These are phyloP conservation scores for Singerocomus rubriflavus DNA, from an alignment of 1,284 basidiomycete genomes.

Conservation along the genomic window DNA sequence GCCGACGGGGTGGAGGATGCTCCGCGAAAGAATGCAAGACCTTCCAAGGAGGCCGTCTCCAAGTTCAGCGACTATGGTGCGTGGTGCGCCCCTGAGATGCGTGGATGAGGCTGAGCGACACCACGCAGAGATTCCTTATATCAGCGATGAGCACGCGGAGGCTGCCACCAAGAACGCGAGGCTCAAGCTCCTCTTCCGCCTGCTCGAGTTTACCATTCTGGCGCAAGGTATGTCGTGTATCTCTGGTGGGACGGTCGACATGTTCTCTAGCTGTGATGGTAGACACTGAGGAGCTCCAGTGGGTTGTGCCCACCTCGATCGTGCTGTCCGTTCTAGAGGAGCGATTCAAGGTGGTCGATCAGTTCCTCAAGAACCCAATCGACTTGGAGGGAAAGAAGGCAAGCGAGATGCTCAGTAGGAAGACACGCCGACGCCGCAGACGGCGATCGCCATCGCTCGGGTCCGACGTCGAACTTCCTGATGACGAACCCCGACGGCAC, in stretches of 20 bases:
- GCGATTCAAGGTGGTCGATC: constrained; percentile 67
- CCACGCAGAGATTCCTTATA: constrained; percentile 66
- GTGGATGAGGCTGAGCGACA: constrained; percentile 1
- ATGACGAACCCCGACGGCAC: constrained; percentile 44
- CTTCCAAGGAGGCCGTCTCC: constrained; percentile 66
- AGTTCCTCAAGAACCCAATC: constrained; percentile 72
- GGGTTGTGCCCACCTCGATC: constrained; percentile 74
- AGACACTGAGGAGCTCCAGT: constrained; percentile 73
- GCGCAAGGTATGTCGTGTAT: constrained; percentile 51
- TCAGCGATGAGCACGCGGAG: constrained; percentile 67
- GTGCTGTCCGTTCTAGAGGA: constrained; percentile 61
- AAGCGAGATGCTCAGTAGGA: constrained; percentile 62
- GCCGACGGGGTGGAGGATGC: constrained; percentile 48
- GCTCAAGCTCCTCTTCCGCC: constrained; percentile 78
- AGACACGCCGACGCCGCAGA: constrained; percentile 50
- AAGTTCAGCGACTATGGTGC: constrained; percentile 78
- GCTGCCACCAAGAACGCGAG: constrained; percentile 75
- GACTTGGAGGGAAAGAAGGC: constrained; percentile 74
- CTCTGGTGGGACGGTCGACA: background rate
- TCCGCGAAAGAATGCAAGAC: constrained; percentile 38
- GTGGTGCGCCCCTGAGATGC: constrained; percentile 29
- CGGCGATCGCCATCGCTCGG: constrained; percentile 45
- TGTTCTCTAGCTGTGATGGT: constrained; percentile 6
- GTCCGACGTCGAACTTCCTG: constrained; percentile 41
- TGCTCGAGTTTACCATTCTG: constrained; percentile 59